These are phyloP conservation scores for Castanopsis chinensis DNA, from an alignment of 306 rosid species.

Conservation along the genomic window DNA sequence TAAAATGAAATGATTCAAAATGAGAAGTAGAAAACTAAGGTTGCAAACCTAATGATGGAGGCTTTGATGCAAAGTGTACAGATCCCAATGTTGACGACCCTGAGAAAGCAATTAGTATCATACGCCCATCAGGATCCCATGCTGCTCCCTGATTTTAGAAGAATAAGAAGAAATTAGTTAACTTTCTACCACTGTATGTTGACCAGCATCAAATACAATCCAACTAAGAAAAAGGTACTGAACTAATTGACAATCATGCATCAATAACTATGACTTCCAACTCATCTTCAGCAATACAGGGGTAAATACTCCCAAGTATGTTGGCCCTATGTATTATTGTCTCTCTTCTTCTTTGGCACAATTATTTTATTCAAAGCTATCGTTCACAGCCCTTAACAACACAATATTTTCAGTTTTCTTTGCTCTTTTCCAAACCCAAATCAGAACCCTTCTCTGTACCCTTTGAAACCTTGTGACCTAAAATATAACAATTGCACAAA, in stretches of 20 bases:
- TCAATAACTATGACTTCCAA: not conserved
- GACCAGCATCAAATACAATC: constrained; percentile 13
- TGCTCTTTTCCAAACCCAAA: too few species aligned
- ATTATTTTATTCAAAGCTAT: too few species aligned
- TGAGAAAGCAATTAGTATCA: constrained; percentile 88
- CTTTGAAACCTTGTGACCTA: too few species aligned
- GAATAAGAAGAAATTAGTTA: constrained; percentile 16
- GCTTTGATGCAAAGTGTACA: constrained; percentile 94
- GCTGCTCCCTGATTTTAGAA: constrained; percentile 69
- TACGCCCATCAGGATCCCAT: constrained; percentile 96
- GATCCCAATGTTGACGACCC: constrained; percentile 86
- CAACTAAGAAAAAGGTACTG: not conserved
- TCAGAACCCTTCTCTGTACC: too few species aligned
- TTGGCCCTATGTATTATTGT: too few species aligned
- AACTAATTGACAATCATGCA: not conserved
- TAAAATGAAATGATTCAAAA: constrained; percentile 3
- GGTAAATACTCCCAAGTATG: too few species aligned
- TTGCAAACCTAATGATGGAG: constrained; percentile 77
- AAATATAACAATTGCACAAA: too few species aligned
- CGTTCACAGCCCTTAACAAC: too few species aligned
- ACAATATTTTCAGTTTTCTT: too few species aligned
- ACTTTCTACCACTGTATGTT: not conserved
- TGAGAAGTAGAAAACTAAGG: constrained; percentile 17
- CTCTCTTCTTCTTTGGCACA: too few species aligned
- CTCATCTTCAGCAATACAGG: not conserved